Evolutionary conservation across 352 stramenopile genomes (phyloP).

Genomic region (Phytophthora parvispora): DNA sequence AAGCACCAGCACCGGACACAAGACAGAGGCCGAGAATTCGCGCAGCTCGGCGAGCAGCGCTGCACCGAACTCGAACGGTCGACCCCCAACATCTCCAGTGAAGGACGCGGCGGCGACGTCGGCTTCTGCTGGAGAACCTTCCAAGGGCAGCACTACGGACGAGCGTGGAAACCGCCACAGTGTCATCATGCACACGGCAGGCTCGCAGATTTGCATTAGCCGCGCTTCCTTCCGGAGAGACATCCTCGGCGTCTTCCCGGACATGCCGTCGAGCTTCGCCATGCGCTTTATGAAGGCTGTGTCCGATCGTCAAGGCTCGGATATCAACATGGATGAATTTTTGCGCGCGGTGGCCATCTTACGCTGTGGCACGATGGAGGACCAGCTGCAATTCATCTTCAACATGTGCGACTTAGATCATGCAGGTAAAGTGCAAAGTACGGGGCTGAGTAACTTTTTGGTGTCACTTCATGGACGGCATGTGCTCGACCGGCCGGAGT

Average conservation of each 20-base stretch:
- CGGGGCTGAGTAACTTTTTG: constrained; percentile 87
- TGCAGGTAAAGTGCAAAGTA: constrained; percentile 88
- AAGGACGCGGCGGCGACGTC: constrained; percentile 42
- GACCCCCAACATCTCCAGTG: constrained; percentile 52
- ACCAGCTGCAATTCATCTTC: constrained; percentile 86
- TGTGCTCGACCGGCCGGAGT: constrained; percentile 79
- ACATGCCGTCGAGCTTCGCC: constrained; percentile 91
- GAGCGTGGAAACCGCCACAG: constrained; percentile 44
- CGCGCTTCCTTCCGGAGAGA: constrained; percentile 87
- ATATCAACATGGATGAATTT: constrained; percentile 93
- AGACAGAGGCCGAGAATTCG: constrained; percentile 36
- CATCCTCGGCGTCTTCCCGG: constrained; percentile 89
- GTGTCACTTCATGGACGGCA: constrained; percentile 84
- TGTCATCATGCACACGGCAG: constrained; percentile 72
- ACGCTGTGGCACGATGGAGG: constrained; percentile 73
- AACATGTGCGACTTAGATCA: constrained; percentile 93
- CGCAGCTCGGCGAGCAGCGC: constrained; percentile 27
- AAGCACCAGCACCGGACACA: constrained; percentile 36
- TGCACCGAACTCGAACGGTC: constrained; percentile 23
- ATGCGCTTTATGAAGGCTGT: constrained; percentile 93
- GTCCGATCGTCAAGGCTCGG: constrained; percentile 81
- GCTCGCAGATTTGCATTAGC: constrained; percentile 85
- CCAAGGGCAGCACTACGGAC: constrained; percentile 54
- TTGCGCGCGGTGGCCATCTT: constrained; percentile 84
- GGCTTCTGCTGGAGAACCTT: constrained; percentile 23